Evolutionary conservation across 495 filamentous ascomycete species (phyloP).

Genomic region (Talaromyces nanjingensis): DNA sequence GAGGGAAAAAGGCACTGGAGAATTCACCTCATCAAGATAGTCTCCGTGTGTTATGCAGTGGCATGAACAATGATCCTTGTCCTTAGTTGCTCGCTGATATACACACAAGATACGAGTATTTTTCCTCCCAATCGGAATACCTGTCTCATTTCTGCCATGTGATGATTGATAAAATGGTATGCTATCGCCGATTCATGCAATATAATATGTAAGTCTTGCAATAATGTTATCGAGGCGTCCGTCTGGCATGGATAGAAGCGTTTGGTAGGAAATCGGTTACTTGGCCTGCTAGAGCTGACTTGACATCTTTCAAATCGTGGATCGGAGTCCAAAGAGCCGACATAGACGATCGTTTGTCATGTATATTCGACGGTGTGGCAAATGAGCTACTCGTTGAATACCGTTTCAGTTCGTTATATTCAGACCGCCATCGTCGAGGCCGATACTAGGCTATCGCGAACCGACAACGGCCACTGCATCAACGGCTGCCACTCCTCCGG

Average conservation of each 20-base stretch:
- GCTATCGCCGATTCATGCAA: background rate
- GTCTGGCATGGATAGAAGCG: background rate
- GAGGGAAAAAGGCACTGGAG: background rate
- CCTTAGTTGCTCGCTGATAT: background rate
- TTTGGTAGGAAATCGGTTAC: background rate
- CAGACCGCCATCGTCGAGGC: background rate
- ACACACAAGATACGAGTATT: background rate
- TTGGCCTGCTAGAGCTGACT: background rate
- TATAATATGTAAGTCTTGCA: background rate
- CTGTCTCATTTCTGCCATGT: background rate
- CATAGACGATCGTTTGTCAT: background rate
- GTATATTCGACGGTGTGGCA: background rate
- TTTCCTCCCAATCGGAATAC: background rate
- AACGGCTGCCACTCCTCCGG: background rate
- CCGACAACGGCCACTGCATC: conserved; percentile 1
- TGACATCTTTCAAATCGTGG: background rate
- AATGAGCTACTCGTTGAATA: background rate
- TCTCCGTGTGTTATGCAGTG: background rate
- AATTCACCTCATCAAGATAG: background rate
- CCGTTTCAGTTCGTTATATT: no score
- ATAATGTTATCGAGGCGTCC: background rate
- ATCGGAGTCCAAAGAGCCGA: background rate
- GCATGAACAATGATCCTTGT: background rate
- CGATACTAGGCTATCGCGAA: background rate
- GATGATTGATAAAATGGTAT: background rate